Evolutionary conservation across 495 filamentous ascomycete genomes (phyloP).

Genomic region (Patellaria atrata): DNA sequence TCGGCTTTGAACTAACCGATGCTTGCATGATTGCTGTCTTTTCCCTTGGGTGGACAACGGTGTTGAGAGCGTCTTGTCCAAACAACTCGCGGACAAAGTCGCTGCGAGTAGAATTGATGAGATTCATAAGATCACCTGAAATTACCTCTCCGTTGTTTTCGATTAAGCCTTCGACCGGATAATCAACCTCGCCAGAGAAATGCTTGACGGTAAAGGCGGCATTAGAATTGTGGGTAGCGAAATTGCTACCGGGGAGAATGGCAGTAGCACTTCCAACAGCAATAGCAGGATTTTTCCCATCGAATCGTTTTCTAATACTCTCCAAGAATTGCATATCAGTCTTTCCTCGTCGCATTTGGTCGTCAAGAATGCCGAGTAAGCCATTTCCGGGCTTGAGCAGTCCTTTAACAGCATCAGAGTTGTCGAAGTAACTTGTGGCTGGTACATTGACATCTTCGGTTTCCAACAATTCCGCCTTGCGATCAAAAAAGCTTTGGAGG

Average conservation of each 20-base stretch:
- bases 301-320: slow-evolving; percentile 79
- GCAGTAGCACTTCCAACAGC: slow-evolving; percentile 51
- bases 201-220: slow-evolving; percentile 83
- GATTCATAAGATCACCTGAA: slow-evolving; percentile 88
- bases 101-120: slow-evolving; percentile 76
- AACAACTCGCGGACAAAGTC: slow-evolving; percentile 82
- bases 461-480: slow-evolving; percentile 79
- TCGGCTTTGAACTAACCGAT: slow-evolving; percentile 84
- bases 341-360: slow-evolving; percentile 79
- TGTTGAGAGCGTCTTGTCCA: slow-evolving; percentile 82
- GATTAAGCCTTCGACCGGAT: slow-evolving; percentile 65
- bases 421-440: slow-evolving; percentile 93
- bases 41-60: slow-evolving; percentile 80
- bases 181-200: slow-evolving; percentile 95
- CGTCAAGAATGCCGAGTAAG: slow-evolving; percentile 82
- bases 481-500: slow-evolving; percentile 89
- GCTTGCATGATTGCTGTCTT: slow-evolving; percentile 87
- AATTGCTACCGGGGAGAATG: slow-evolving; percentile 63
- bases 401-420: slow-evolving; percentile 81
- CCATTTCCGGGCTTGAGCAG: slow-evolving; percentile 86
- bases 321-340: slow-evolving; percentile 83
- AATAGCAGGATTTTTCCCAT: slow-evolving; percentile 85
- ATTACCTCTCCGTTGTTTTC: slow-evolving; percentile 95
- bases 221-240: slow-evolving; percentile 58
- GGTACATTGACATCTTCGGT: slow-evolving; percentile 81